Conservation (phyloP, 148 eudicot genomes). For the Rhododendron vialii region DNA sequence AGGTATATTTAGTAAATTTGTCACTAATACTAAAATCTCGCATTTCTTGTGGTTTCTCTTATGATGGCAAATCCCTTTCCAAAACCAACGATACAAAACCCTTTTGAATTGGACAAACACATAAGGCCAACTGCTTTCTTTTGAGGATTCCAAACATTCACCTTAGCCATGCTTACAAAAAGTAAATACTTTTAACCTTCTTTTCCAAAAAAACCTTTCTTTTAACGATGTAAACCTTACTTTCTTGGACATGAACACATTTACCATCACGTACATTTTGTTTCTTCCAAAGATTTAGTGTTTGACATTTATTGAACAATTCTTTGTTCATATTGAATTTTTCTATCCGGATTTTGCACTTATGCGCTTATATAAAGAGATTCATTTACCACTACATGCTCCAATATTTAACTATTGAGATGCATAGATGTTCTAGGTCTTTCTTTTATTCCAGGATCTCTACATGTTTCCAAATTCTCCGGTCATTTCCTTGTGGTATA, state of each 20-base stretch:
- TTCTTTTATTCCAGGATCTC: background rate
- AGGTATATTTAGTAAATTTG: background rate
- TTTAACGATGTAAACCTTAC: background rate
- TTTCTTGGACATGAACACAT: background rate
- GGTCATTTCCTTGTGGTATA: background rate
- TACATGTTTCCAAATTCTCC: background rate
- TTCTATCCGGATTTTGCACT: background rate
- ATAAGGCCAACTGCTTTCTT: background rate
- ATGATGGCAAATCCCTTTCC: background rate
- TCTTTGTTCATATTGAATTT: background rate
- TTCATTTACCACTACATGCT: background rate
- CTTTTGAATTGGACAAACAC: background rate
- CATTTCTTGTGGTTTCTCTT: background rate
- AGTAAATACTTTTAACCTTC: too few relatives aligned
- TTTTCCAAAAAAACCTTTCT: too few relatives aligned
- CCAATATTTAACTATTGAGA: background rate
- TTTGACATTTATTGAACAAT: background rate
- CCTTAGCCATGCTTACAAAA: background rate
- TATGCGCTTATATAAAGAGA: background rate
- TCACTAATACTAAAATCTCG: background rate
- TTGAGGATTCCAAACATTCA: background rate
- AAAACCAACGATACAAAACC: background rate
- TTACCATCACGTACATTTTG: background rate
- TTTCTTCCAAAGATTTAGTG: background rate
- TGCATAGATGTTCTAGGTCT: background rate